Percentiles rank a stretch among this genome's conserved stretches.
phyloP scores from a whole-genome alignment of 2,329 filamentous ascomycete genomes.

The Fusarium abutilonis region DNA sequence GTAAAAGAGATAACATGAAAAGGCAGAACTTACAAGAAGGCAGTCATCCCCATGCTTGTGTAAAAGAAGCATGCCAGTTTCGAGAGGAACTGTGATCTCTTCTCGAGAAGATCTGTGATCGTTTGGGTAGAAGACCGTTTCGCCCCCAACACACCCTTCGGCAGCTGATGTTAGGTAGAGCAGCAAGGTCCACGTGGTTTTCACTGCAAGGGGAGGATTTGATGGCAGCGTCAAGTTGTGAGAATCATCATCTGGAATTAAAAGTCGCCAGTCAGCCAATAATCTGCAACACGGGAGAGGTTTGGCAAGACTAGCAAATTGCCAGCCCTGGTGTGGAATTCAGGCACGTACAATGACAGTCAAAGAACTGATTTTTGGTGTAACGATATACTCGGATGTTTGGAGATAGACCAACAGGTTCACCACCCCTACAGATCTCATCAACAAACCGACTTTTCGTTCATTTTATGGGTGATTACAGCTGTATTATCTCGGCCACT shows the following conservation, averaged over 20 bases:
- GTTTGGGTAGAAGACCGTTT: constrained; percentile 91
- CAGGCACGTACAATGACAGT: constrained; percentile 79
- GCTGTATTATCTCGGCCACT: constrained; percentile 6
- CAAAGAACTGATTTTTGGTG: constrained; percentile 86
- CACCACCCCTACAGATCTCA: constrained; percentile 73
- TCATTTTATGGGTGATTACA: neutral
- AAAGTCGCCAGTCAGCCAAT: constrained; percentile 13
- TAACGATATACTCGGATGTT: constrained; percentile 94
- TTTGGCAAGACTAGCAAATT: neutral
- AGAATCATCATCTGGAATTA: constrained; percentile 82
- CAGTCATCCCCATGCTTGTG: constrained; percentile 92
- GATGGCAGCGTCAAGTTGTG: constrained; percentile 72
- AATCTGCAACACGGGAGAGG: neutral
- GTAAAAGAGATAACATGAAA: constrained; percentile 1
- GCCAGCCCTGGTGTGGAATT: neutral
- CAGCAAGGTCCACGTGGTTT: constrained; percentile 89
- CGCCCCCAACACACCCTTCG: constrained; percentile 82
- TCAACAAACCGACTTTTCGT: constrained; percentile 28
- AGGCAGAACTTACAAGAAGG: constrained; percentile 68
- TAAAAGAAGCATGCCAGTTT: constrained; percentile 85
- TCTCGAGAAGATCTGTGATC: constrained; percentile 65
- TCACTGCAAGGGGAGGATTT: constrained; percentile 46
- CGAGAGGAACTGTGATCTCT: constrained; percentile 76
- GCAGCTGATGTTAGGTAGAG: constrained; percentile 82
- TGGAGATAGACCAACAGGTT: constrained; percentile 83